Percentiles rank a stretch among this genome's conserved stretches.
Conservation (phyloP, 2,329 filamentous ascomycete genomes). For the Pestalotiopsis sp. region DNA sequence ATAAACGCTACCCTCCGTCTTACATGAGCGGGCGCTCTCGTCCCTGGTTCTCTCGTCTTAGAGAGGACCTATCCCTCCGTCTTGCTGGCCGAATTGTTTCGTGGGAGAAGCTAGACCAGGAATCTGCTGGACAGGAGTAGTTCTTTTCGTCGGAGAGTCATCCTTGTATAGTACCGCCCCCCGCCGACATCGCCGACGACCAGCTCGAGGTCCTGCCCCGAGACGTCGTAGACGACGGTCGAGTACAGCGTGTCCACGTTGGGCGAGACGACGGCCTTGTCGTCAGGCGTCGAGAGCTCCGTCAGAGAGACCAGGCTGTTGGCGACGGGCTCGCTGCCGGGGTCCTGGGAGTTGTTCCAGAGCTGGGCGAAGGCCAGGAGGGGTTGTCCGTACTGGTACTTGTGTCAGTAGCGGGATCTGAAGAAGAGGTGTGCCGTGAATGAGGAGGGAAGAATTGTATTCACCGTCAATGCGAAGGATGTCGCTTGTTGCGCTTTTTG, state of each 20-base stretch:
- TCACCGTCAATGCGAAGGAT: background rate
- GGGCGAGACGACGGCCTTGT: background rate
- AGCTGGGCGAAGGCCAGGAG: background rate
- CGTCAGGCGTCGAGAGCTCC: background rate
- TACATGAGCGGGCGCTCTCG: no score
- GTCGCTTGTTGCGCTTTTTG: background rate
- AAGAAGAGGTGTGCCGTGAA: background rate
- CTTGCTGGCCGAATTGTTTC: no score
- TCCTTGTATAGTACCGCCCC: background rate
- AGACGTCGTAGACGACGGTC: background rate
- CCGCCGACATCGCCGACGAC: background rate
- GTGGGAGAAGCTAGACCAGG: no score
- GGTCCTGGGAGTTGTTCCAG: background rate
- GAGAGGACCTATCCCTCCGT: no score
- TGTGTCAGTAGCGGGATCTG: background rate
- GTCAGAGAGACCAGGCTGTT: background rate
- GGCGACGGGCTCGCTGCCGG: background rate
- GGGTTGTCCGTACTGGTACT: background rate
- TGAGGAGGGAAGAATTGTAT: background rate
- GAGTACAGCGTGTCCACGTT: constrained; percentile 8
- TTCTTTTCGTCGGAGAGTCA: no score
- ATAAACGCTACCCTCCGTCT: no score
- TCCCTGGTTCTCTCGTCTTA: no score
- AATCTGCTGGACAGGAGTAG: no score
- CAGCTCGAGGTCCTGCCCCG: background rate